These are phyloP conservation scores for Tilletia horrida DNA, from an alignment of 1,284 basidiomycete species.

Conservation along the genomic window DNA sequence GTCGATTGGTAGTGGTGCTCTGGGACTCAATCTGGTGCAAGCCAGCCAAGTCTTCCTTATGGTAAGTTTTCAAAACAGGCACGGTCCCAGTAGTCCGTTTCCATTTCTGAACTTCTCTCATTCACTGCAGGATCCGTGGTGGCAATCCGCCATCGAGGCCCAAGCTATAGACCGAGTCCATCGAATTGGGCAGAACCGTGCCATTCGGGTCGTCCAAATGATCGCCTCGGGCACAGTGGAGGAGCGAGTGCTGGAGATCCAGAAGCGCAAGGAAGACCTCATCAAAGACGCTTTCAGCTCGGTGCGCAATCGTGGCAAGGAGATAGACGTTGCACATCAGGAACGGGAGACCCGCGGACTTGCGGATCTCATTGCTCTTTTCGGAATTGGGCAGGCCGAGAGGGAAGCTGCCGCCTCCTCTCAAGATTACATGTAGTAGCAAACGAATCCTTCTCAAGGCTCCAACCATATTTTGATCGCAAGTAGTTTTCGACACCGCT, in stretches of 20 bases:
- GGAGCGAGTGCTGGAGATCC: conserved; percentile 71
- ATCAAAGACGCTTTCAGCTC: conserved; percentile 15
- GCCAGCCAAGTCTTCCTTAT: conserved; percentile 18
- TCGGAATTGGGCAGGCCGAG: background rate
- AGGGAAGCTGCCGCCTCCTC: background rate
- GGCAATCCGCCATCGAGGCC: conserved; percentile 74
- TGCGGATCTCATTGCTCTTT: conserved; percentile 3
- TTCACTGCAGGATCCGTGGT: conserved; percentile 66
- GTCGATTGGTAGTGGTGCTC: conserved; percentile 15
- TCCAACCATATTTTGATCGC: too few species aligned
- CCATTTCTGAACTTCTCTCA: too few species aligned
- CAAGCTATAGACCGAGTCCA: conserved; percentile 70
- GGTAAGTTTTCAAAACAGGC: background rate
- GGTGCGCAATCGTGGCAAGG: conserved; percentile 11
- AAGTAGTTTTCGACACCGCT: too few species aligned
- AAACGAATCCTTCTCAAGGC: too few species aligned
- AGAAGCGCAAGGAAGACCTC: conserved; percentile 71
- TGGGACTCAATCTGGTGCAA: conserved; percentile 15
- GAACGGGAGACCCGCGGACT: conserved; percentile 13
- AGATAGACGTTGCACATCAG: conserved; percentile 1
- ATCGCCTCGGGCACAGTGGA: conserved; percentile 84
- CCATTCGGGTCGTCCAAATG: conserved; percentile 60
- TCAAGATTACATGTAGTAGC: background rate
- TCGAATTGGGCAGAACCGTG: conserved; percentile 66
- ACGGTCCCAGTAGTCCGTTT: too few species aligned